Base-by-base conservation (phyloP, 345 rosid genomes). In the Lepidium sativum region DNA sequence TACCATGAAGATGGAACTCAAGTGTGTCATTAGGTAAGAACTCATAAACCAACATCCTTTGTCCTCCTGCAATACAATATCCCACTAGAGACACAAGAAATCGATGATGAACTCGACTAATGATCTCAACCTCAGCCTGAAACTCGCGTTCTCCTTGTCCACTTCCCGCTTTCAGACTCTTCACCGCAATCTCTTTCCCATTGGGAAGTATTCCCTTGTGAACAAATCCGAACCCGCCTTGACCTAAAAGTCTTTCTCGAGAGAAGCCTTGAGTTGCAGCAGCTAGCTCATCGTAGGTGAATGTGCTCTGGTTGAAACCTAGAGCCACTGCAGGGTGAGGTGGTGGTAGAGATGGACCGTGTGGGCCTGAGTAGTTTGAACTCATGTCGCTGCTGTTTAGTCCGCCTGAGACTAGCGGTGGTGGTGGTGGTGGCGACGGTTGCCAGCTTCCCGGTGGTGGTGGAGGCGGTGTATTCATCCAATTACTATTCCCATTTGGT, bases 1-100 rank as follows among this genome's bases (percentile, higher is more conserved):
- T 72, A 75, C 89, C 89, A 40, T 83, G 82, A 15, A 89, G 86
- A 69, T 89, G 97, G 62, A 70, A 84, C 61, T 85, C 97, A 27
- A 89, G 86, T 7, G 85, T 85, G 45, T 82, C 79, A 66, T 87
- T 87, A 23, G 95, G 86, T 17, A 87, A 56, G 65, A 80, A 89
- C 77, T 89, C 97, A 64, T 85, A 85, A 65, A 90, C 88, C 81
- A 89, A 67, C 73, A 86, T 51, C 72, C 83, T 75, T 40, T 82
- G 83, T 10, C 67, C 82, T 53, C 83, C 88, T 1, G 80, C 76
- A 42, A 85, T 80, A 70, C 83, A 81, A 69, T 87, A 87, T 0
- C 96, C 98, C 16, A 87, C 98, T 8, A 92, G 91, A 11, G 98
- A 79, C 40, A 92, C 98, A 47, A 92, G 88, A 63, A 89, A 86